Base-by-base conservation (phyloP, 495 filamentous ascomycete genomes). In the Aspergillus bridgeri region DNA sequence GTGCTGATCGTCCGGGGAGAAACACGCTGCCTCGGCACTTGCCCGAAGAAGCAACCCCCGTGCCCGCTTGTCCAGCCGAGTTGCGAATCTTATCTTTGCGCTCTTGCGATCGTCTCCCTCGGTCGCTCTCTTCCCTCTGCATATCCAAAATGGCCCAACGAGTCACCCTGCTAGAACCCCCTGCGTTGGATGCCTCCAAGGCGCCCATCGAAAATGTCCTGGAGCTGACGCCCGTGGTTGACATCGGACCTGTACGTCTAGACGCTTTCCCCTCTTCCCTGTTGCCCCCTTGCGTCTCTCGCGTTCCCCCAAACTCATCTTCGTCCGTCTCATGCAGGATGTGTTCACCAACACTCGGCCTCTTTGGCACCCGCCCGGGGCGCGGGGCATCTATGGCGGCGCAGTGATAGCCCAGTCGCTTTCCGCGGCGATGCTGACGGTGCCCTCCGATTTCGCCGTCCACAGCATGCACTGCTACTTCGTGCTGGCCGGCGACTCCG, bases 381-480 rank as follows among this genome's bases (percentile, higher is more conserved):
- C 93, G 17, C 86, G 94, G 24, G 93, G 94, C 46, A 88, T 98
- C 65, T 98, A 91, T 68, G 94, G 94, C 65, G 94, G 94, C 59
- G 84, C 88, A 43, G 91, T 91, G 1, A 97, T 98, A 58, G 92
- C 94, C 59, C 93, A 97, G 79, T 92, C 83, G 62, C 83, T 98
- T 25, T 82, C 86, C 54, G 92, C 95, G 17, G 94, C 91, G 11
- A 91, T 95, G 74, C 80, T 81, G 53, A 98, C 94, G 50, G 87
- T 98, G 18, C 86, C 88, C 2, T 65, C 75, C 21, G 79, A 89
- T 69, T 96, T 96, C 76, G 79, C 86, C 59, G 81, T 92, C 47
- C 93, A 98, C 76, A 89, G 85, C 72, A 96, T 96, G 90, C 94
- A 98, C 80, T 97, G 93, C 81, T 98, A 96, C 80, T 98, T 98